Evolutionary conservation across 805 yeast species (phyloP).

Genomic region (Candida ovalis): DNA sequence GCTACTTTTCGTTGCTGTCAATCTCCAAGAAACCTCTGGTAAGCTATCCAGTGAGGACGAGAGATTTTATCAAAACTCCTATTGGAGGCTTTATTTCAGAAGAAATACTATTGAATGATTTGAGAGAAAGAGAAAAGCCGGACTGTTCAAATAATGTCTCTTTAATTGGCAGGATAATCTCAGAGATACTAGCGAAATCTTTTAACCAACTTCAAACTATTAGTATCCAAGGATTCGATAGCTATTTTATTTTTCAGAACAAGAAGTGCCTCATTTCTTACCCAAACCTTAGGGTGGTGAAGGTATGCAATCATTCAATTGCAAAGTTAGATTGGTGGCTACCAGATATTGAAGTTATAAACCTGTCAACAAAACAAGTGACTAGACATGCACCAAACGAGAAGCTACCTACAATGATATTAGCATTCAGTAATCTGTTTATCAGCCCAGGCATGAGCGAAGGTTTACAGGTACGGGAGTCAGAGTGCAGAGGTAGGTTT

Average conservation of each 20-base stretch:
- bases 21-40: background rate
- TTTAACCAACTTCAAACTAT: conserved; percentile 14
- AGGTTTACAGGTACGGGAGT: conserved; percentile 6
- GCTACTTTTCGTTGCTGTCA: background rate
- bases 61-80: background rate
- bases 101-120: background rate
- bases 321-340: conserved; percentile 25
- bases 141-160: background rate
- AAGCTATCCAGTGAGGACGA: background rate
- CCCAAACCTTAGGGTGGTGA: conserved; percentile 11
- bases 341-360: conserved; percentile 15
- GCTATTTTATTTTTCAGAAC: conserved; percentile 14
- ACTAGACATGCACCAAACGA: background rate
- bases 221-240: conserved; percentile 22
- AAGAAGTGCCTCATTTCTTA: conserved; percentile 3
- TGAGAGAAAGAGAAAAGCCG: background rate
- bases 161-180: conserved; percentile 13
- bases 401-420: conserved; percentile 19
- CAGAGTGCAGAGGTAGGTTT: conserved; percentile 17
- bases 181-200: conserved; percentile 11
- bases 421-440: conserved; percentile 32
- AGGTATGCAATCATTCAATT: conserved; percentile 20
- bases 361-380: background rate
- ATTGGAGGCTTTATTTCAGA: background rate
- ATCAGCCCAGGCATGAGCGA: conserved; percentile 19